Evolutionary conservation across 2,329 filamentous ascomycete species (phyloP), one percentile per base, ranked within the genome.

Genomic region (Hypoxylon sp.): DNA sequence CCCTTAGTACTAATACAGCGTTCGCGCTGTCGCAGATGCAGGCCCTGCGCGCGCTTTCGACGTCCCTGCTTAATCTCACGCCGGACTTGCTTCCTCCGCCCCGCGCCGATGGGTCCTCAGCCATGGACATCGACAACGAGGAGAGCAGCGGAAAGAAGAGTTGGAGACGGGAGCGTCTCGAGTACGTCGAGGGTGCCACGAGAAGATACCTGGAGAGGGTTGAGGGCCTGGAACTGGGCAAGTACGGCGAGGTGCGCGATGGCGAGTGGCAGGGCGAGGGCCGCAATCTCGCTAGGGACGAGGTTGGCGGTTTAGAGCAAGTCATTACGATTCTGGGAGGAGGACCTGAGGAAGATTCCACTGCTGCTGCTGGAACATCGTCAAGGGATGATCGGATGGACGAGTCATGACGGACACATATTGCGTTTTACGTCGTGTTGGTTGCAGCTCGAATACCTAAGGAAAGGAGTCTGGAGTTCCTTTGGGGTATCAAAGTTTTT

Each of bases 11-110:
- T 3, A 93, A 92, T 17, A 88, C 92, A 0, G 86, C 89, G 14
- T 97, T 98, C 78, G 90, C 93, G 0, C 85, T 97, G 19, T 92
- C 91, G 1, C 95, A 98, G 78, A 84, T 98, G 19, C 93, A 94
- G 29, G 89, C 93, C 0, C 84, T 99, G 50, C 90, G 92, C 65
- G 83, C 88, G 6, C 84, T 97, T 22, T 88, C 86, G 2, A 78
- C 80, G 3, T 83, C 83, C 6, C 83, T 97, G 53, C 84, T 88
- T 9, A 85, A 87, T 11, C 82, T 97, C 37, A 84, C 90, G 68
- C 89, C 92, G 0, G 89, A 91, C 66, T 81, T 97, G 29, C 79
- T 55, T 2, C 55, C 60, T 2, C 37, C 66, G 3, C 29, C 68
- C 1, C 9, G n/a, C 58, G 50, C 63, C 54, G 63, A 67, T 11